A percentile compares a stretch with the other conserved stretches of the same genome.
Conservation (phyloP, 2,329 filamentous ascomycete genomes). For the Penicillium sp. region DNA sequence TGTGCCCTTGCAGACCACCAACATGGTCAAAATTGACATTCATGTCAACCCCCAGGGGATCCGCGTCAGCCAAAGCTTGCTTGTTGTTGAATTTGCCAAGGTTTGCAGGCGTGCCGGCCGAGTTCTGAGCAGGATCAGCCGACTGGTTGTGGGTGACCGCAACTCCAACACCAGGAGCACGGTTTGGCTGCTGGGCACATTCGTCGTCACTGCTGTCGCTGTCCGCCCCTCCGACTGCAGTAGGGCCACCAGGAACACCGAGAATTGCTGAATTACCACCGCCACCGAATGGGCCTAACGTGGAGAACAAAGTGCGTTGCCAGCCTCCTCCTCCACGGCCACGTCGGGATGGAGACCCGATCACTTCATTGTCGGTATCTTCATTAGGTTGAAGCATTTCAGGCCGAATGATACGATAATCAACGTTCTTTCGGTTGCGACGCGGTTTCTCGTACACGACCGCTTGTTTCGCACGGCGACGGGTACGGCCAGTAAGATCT, state of each 20-base stretch:
- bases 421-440: constrained; percentile 63
- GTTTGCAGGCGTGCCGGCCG: constrained; percentile 68
- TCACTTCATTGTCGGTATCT: constrained; percentile 64
- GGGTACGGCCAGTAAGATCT: constrained; percentile 49
- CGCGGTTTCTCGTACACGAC: constrained; percentile 49
- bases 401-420: constrained; percentile 82
- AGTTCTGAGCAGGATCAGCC: constrained; percentile 54
- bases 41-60: constrained; percentile 88
- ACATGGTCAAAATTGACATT: constrained; percentile 93
- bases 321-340: constrained; percentile 60
- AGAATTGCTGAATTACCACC: constrained; percentile 70
- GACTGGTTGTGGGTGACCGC: constrained; percentile 55
- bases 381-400: constrained; percentile 70
- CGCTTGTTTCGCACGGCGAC: constrained; percentile 35
- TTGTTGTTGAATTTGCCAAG: constrained; percentile 92
- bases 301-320: constrained; percentile 83
- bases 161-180: constrained; percentile 49
- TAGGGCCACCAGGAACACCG: constrained; percentile 65
- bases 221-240: constrained; percentile 74
- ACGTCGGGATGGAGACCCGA: constrained; percentile 66
- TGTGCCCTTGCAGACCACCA: constrained; percentile 86
- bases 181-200: constrained; percentile 60
- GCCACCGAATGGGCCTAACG: constrained; percentile 87
- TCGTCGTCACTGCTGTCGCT: constrained; percentile 98
- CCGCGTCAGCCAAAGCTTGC: constrained; percentile 87